phyloP scores from a whole-genome alignment of 805 yeast species.

The Yarrowia alimentaria region DNA sequence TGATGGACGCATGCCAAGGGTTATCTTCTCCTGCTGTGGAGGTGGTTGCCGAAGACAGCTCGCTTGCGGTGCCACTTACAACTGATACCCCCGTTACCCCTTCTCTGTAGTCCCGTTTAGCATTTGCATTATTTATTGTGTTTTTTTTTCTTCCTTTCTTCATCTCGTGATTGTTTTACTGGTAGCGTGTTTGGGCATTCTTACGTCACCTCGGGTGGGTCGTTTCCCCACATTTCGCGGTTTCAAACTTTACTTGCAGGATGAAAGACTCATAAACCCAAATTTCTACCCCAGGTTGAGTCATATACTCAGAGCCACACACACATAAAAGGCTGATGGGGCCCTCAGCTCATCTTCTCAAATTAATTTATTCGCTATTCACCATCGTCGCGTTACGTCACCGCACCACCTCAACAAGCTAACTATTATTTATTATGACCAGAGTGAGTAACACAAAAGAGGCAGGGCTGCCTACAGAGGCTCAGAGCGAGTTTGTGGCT shows the following conservation, averaged over 20 bases:
- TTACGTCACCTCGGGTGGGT: neutral
- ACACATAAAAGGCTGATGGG: neutral
- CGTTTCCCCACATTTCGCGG: conserved; percentile 8
- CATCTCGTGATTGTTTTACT: too few relatives aligned
- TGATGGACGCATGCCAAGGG: too few relatives aligned
- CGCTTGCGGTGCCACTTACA: neutral
- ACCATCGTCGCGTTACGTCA: too few relatives aligned
- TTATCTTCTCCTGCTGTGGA: neutral
- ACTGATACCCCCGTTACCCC: neutral
- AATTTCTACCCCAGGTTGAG: conserved; percentile 1
- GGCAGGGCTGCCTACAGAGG: too few relatives aligned
- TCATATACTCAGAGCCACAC: conserved; percentile 1
- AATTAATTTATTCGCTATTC: too few relatives aligned
- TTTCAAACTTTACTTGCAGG: conserved; percentile 1
- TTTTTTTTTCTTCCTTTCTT: neutral
- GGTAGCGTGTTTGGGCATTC: neutral
- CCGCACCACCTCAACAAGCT: neutral
- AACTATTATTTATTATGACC: conserved; percentile 2
- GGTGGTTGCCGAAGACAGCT: too few relatives aligned
- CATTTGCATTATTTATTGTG: conserved; percentile 3
- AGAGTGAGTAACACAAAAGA: conserved; percentile 22
- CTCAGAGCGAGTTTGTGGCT: too few relatives aligned
- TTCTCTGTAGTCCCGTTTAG: conserved; percentile 6
- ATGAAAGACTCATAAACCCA: conserved; percentile 19
- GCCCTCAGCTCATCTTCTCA: neutral